phyloP scores from a whole-genome alignment of 139 green algal genomes.

The Tetradesmus lagerheimii region DNA sequence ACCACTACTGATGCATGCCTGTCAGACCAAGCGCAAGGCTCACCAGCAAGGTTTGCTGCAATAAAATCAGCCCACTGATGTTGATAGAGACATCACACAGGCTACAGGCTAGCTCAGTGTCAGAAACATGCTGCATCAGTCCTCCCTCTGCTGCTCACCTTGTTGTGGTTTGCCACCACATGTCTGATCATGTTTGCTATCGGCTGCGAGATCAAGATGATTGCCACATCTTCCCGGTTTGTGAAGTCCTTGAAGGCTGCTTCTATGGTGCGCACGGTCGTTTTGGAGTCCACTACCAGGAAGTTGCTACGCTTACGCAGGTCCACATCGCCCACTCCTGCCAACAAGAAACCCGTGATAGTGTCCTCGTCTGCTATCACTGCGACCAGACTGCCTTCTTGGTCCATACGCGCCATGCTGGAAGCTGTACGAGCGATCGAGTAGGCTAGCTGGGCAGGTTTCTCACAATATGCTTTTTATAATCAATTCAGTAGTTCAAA shows the following conservation, averaged over 20 bases:
- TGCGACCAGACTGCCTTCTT: conserved; percentile 50
- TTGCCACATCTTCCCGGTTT: conserved; percentile 91
- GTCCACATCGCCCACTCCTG: conserved; percentile 96
- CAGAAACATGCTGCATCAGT: not conserved
- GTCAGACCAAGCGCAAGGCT: not conserved
- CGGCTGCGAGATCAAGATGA: conserved; percentile 96
- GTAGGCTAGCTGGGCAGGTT: not conserved
- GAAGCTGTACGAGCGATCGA: not conserved
- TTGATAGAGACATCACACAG: not conserved
- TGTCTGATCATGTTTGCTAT: conserved; percentile 92
- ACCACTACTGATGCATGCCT: not conserved
- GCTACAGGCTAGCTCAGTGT: not conserved
- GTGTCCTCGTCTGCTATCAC: conserved; percentile 90
- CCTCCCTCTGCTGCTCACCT: conserved; percentile 57
- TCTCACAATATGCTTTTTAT: not conserved
- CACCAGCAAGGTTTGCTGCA: not conserved
- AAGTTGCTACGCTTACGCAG: conserved; percentile 93
- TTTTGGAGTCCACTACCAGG: conserved; percentile 94
- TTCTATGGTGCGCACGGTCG: conserved; percentile 90
- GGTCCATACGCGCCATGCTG: conserved; percentile 30
- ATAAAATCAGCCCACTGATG: no score
- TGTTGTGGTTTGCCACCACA: conserved; percentile 84
- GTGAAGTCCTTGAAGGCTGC: conserved; percentile 96
- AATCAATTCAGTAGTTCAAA: not conserved
- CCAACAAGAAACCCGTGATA: conserved; percentile 97